Conservation (phyloP, 345 rosid genomes). For the Brassica rapa region DNA sequence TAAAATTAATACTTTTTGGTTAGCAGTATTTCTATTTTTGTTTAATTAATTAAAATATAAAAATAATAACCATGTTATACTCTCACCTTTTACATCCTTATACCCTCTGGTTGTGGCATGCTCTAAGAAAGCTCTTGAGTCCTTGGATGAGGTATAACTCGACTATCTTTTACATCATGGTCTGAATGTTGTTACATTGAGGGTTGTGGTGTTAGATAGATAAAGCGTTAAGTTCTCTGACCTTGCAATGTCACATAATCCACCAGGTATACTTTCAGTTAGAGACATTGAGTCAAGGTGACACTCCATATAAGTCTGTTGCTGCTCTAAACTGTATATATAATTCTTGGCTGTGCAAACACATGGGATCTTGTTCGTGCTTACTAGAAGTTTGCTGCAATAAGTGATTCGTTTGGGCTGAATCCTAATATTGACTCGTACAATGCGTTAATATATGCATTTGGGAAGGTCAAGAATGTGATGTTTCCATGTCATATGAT, state of each 20-base stretch:
- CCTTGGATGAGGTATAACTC: conserved; percentile 63
- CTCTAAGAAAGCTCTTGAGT: conserved; percentile 82
- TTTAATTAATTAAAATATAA: too few relatives aligned
- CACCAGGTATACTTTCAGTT: conserved; percentile 63
- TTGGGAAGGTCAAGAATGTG: conserved; percentile 91
- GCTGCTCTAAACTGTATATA: conserved; percentile 90
- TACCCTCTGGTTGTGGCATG: conserved; percentile 80
- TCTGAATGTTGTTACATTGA: too few relatives aligned
- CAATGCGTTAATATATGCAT: conserved; percentile 78
- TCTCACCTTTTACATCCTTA: conserved; percentile 86
- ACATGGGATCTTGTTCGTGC: conserved; percentile 97
- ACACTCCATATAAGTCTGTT: conserved; percentile 84
- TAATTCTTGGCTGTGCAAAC: conserved; percentile 88
- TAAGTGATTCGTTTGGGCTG: conserved; percentile 72
- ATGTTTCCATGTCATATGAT: conserved; percentile 21
- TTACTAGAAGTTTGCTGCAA: conserved; percentile 93
- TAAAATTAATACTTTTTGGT: too few relatives aligned
- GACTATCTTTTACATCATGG: too few relatives aligned
- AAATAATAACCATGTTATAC: conserved; percentile 24
- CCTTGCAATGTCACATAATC: too few relatives aligned
- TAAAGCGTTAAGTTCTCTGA: too few relatives aligned
- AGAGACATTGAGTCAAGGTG: conserved; percentile 70
- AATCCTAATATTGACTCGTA: conserved; percentile 81
- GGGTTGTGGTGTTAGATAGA: too few relatives aligned
- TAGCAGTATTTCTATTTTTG: too few relatives aligned